Percentiles rank a stretch among this genome's conserved stretches.
phyloP scores from a whole-genome alignment of 1,284 basidiomycete species.

The Cutaneotrichosporon sp. region DNA sequence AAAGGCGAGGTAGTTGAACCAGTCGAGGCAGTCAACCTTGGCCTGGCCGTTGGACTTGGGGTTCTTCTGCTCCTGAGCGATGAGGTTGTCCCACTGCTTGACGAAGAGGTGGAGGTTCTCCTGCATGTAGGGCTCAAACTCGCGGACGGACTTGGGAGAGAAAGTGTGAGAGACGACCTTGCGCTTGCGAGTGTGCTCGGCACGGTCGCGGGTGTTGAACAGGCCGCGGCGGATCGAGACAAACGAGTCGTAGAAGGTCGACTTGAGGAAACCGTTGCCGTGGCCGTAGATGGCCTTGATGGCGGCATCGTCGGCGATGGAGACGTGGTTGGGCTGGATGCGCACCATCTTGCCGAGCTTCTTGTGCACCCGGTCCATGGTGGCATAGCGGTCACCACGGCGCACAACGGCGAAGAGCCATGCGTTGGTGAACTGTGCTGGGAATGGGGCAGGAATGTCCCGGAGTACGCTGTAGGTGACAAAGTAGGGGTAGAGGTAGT shows the following conservation, averaged over 20 bases:
- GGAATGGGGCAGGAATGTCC: slow-evolving; percentile 61
- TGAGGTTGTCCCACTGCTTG: slow-evolving; percentile 76
- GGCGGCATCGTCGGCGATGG: slow-evolving; percentile 72
- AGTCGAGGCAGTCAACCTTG: slow-evolving; percentile 67
- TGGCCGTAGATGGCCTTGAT: slow-evolving; percentile 66
- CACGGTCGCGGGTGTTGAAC: slow-evolving; percentile 58
- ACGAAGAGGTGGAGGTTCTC: slow-evolving; percentile 60
- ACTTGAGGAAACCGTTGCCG: slow-evolving; percentile 71
- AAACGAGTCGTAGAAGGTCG: slow-evolving; percentile 66
- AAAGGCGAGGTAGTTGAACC: slow-evolving; percentile 77
- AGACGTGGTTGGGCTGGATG: slow-evolving; percentile 79
- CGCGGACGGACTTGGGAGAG: slow-evolving; percentile 58
- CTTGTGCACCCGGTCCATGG: slow-evolving; percentile 69
- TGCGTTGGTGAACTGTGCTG: slow-evolving; percentile 68
- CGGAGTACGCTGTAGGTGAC: slow-evolving; percentile 11
- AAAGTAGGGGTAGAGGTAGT: slow-evolving; percentile 18
- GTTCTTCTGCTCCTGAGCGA: slow-evolving; percentile 53
- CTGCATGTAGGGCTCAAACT: slow-evolving; percentile 68
- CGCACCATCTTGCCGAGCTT: slow-evolving; percentile 76
- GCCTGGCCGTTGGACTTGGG: slow-evolving; percentile 53
- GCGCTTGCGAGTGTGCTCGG: slow-evolving; percentile 79
- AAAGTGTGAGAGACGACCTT: slow-evolving; percentile 86
- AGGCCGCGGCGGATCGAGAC: slow-evolving; percentile 61
- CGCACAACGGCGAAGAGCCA: slow-evolving; percentile 69
- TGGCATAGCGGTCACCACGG: slow-evolving; percentile 67